Evolutionary conservation across 148 eudicot genomes (phyloP), one percentile per base, ranked within the genome.

Genomic region (Fagopyrum tataricum): DNA sequence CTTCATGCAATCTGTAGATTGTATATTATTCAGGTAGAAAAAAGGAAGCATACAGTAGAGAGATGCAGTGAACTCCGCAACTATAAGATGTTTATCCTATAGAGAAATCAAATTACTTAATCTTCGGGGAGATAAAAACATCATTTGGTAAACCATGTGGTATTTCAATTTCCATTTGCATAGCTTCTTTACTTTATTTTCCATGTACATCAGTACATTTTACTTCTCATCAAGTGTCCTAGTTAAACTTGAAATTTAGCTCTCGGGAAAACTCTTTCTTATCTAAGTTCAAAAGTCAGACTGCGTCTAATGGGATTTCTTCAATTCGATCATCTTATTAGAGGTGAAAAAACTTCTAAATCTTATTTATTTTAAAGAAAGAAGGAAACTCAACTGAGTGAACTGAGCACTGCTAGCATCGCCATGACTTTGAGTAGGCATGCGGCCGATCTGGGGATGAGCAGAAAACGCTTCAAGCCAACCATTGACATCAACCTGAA

Each of bases 391-490:
- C 74, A 87, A 92, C 98, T 90, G 91, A 9, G 92, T 80, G 72
- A 87, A 92, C 98, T 90, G 91, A 9, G 92, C 89, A 87, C 81
- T 77, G 59, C 91, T 86, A 17, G 84, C 82, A 79, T 82, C 83
- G 41, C 70, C 81, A 76, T 81, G 82, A 14, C 74, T 64, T n/a
- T 66, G n/a, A 7, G 92, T 73, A 70, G 80, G 81, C 64, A 75
- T 71, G 77, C 84, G 76, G n/a, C 98, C 97, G 70, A 93, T 89
- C 75, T 85, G 87, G 55, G 97, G 97, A 87, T 93, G 97, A 80
- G 91, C 90, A 0, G 90, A 79, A 55, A 93, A 91, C 1, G 98
- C 97, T 82, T 93, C 95, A 56, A 91, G 92, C 98, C 98, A 93
- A 47, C 98, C 97, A 80, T 75, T 79, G 44, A 93, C 92, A 84